Evolutionary conservation across 2,329 filamentous ascomycete genomes (phyloP), one percentile per base, ranked within the genome.

Genomic region (Cryphonectria carpinicola): DNA sequence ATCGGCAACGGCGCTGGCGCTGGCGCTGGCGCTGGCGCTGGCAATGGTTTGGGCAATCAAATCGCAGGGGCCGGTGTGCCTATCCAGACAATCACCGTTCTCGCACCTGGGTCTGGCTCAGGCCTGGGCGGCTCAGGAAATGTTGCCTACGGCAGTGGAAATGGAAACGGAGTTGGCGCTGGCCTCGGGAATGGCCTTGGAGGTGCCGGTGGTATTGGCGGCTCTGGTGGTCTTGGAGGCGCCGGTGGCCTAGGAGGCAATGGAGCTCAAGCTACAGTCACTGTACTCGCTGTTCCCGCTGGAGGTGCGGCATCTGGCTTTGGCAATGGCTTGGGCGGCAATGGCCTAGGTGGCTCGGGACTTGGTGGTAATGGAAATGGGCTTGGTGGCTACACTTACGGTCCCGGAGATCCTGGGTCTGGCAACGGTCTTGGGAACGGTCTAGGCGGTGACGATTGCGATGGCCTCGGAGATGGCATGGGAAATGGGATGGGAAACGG

Each of bases 261-360:
- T 43, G 52, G 72, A n/a, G 58, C 66, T 28, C 65, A 61, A 46
- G 63, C 43, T 10, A 73, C 70, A 60, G 60, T 71, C 58, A 71
- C 70, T 4, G 64, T 70, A 28, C 58, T 70, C 19, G 67, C 64
- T 28, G 56, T 68, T n/a, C 62, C 62, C 0, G 65, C 58, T 60
- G 67, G 71, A 32, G 71, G 62, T 14, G 58, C 68, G 22, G 70
- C 67, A 46, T 58, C 63, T 67, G 41, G 62, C 22, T 19, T 32
- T 41, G 67, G 70, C 54, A 69, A 67, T 39, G 64, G 70, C 13
- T 58, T 71, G 14, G 67, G 67, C 22, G 66, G 66, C 10, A 68
- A 65, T 17, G 69, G 69, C 39, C 61, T 65, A 19, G 66, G 66
- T 17, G 61, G 66, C 28, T n/a, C 66, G 46, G 66, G 58, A 35